Evolutionary conservation across 306 rosid species (phyloP).

Genomic region (Begonia peltatifolia): DNA sequence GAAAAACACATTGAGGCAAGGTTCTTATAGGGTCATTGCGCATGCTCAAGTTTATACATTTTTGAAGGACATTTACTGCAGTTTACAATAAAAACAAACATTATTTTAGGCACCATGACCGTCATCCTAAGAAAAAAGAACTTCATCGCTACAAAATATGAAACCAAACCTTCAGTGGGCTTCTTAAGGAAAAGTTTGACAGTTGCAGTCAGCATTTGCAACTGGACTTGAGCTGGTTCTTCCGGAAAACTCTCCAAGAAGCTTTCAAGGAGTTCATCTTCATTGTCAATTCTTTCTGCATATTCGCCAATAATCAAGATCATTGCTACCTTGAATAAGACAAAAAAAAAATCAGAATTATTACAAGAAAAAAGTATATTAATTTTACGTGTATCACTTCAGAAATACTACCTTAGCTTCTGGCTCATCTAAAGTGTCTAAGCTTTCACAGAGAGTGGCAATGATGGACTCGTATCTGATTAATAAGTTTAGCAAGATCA

Average conservation of each 20-base stretch:
- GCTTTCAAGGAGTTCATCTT: constrained; percentile 97
- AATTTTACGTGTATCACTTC: background rate
- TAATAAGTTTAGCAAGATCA: constrained; percentile 9
- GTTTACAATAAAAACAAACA: too few species aligned
- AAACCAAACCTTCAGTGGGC: constrained; percentile 73
- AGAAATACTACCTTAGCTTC: constrained; percentile 80
- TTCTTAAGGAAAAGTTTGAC: constrained; percentile 98
- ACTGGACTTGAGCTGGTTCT: constrained; percentile 98
- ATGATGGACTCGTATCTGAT: constrained; percentile 91
- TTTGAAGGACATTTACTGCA: too few species aligned
- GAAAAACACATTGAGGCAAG: too few species aligned
- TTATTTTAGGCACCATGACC: too few species aligned
- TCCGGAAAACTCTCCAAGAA: constrained; percentile 86
- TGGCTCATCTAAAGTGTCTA: constrained; percentile 95
- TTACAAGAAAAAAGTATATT: too few species aligned
- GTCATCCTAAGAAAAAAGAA: too few species aligned
- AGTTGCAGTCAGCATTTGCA: constrained; percentile 92
- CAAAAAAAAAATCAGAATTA: background rate
- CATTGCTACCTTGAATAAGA: constrained; percentile 65
- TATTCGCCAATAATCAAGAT: constrained; percentile 99
- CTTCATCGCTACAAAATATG: too few species aligned
- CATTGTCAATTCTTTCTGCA: constrained; percentile 99
- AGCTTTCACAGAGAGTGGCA: constrained; percentile 96
- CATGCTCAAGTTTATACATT: too few species aligned
- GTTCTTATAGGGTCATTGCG: too few species aligned